Conservation (phyloP, 2,329 filamentous ascomycete genomes). For the Coniochaeta pulveracea region DNA sequence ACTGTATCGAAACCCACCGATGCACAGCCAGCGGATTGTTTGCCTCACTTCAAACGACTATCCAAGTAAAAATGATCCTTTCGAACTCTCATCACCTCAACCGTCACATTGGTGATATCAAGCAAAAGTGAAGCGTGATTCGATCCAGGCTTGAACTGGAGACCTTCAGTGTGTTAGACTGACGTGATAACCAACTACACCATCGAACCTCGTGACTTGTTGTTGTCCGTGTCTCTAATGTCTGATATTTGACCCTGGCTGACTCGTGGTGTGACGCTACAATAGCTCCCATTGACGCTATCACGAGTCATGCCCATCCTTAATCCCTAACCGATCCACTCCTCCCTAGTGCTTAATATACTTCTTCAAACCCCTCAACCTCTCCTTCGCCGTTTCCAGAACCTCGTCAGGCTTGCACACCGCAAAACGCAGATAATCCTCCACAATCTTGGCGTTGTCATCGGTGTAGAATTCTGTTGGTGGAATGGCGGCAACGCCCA, state of each 20-base stretch:
- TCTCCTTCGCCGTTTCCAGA: slow-evolving; percentile 63
- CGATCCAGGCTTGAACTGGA: slow-evolving; percentile 16
- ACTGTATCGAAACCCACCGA: no score
- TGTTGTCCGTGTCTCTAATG: no score
- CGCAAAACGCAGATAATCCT: slow-evolving; percentile 87
- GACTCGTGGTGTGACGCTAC: no score
- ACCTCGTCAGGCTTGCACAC: slow-evolving; percentile 90
- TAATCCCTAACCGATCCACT: no score
- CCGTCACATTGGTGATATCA: no score
- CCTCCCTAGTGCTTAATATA: slow-evolving; percentile 36
- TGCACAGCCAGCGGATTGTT: no score
- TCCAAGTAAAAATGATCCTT: no score
- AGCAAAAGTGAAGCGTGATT: no score
- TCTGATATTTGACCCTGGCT: no score
- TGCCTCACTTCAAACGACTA: no score
- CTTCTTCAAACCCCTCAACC: slow-evolving; percentile 59
- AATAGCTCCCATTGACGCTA: slow-evolving; percentile 39
- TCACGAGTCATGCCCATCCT: slow-evolving; percentile 42
- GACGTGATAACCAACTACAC: slow-evolving; percentile 36
- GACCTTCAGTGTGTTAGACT: slow-evolving; percentile 30
- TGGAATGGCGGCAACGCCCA: slow-evolving; percentile 91
- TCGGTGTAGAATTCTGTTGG: slow-evolving; percentile 94
- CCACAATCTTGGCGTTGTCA: slow-evolving; percentile 66
- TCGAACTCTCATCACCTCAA: no score
- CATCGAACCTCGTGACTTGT: no score